Conservation (phyloP, 2,329 filamentous ascomycete species). For the Phaeosphaeriaceae sp. region DNA sequence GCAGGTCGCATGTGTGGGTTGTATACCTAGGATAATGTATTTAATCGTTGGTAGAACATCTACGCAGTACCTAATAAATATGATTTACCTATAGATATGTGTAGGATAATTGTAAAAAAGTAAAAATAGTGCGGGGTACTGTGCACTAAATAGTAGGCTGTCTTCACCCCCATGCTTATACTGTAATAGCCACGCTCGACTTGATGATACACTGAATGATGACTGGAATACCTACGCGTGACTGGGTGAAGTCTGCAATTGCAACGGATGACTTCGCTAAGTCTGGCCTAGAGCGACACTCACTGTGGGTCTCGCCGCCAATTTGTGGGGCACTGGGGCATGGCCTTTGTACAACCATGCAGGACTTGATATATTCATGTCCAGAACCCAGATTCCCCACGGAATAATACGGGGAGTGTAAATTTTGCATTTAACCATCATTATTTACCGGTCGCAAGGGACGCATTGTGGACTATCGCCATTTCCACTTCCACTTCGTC, state of each 20-base stretch:
- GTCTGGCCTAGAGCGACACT: background rate
- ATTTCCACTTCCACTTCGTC: too few relatives aligned
- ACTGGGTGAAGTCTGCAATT: background rate
- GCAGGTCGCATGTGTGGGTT: too few relatives aligned
- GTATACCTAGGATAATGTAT: too few relatives aligned
- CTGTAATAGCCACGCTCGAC: too few relatives aligned
- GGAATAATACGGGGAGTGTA: constrained; percentile 3
- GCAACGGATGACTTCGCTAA: background rate
- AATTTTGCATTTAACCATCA: constrained; percentile 13
- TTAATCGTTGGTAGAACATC: too few relatives aligned
- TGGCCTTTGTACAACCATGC: constrained; percentile 2
- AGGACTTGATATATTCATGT: background rate
- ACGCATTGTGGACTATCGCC: background rate
- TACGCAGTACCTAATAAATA: too few relatives aligned
- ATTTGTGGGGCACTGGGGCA: constrained; percentile 15
- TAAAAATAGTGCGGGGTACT: too few relatives aligned
- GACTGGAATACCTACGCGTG: background rate
- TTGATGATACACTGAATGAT: background rate
- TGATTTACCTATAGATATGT: too few relatives aligned
- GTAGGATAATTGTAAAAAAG: too few relatives aligned
- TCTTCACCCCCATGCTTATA: too few relatives aligned
- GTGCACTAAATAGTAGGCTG: too few relatives aligned
- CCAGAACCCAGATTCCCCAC: background rate
- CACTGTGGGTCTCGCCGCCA: constrained; percentile 5
- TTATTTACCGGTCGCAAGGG: constrained; percentile 11